Percentiles rank a stretch among this genome's conserved stretches.
Conservation (phyloP, 208 protist species). For the Trypanosoma grayi region DNA sequence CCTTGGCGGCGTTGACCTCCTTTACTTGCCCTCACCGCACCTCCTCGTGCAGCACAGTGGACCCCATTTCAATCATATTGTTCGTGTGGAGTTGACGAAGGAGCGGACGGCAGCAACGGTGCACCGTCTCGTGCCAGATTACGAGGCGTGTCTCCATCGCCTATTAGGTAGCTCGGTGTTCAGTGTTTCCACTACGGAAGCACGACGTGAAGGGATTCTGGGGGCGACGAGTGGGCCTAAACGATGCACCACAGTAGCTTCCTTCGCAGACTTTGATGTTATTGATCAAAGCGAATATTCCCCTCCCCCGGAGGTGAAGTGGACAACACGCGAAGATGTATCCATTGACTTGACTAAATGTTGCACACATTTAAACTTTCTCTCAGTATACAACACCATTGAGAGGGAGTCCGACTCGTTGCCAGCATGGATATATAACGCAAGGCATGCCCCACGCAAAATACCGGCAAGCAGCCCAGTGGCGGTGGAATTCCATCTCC, state of each 20-base stretch:
- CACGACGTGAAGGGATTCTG: background rate
- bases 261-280: constrained; percentile 24
- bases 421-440: background rate
- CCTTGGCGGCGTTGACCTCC: constrained; percentile 29
- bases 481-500: constrained; percentile 37
- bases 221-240: background rate
- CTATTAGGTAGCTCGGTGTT: constrained; percentile 17
- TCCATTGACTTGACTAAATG: constrained; percentile 9
- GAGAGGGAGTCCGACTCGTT: background rate
- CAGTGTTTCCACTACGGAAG: background rate
- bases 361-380: constrained; percentile 17
- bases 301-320: background rate
- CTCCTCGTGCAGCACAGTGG: constrained; percentile 56
- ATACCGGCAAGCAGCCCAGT: constrained; percentile 9
- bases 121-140: constrained; percentile 11
- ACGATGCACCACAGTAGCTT: background rate
- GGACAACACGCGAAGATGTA: constrained; percentile 16
- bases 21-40: constrained; percentile 36
- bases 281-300: constrained; percentile 1
- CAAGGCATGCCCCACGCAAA: background rate
- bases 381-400: constrained; percentile 13
- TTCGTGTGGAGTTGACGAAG: background rate
- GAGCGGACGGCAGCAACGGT: background rate
- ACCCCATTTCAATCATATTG: constrained; percentile 28
- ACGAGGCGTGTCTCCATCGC: constrained; percentile 2